phyloP scores from a whole-genome alignment of 2,329 filamentous ascomycete genomes.

The Talaromyces sp. region DNA sequence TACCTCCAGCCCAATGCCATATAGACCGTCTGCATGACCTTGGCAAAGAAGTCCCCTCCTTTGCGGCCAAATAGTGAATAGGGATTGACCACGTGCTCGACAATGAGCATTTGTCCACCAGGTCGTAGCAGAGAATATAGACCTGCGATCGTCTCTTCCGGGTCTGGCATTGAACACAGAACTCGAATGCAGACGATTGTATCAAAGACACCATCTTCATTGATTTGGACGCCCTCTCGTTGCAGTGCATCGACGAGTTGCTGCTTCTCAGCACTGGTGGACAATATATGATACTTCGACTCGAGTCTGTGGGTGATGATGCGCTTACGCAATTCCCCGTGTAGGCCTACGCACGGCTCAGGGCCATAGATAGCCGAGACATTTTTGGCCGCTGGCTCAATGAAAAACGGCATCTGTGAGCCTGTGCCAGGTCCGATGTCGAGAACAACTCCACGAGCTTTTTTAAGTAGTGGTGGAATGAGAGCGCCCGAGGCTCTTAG shows the following conservation, averaged over 20 bases:
- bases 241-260: constrained; percentile 46
- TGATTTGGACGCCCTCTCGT: constrained; percentile 39
- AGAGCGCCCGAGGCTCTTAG: constrained; percentile 35
- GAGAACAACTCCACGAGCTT: constrained; percentile 43
- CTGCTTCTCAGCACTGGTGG: constrained; percentile 47
- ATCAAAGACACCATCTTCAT: constrained; percentile 47
- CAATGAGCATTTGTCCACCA: constrained; percentile 54
- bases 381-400: constrained; percentile 27
- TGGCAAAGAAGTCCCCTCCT: constrained; percentile 45
- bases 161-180: constrained; percentile 53
- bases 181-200: constrained; percentile 55
- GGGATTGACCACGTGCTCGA: constrained; percentile 55
- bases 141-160: constrained; percentile 44
- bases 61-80: constrained; percentile 38
- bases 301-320: constrained; percentile 41
- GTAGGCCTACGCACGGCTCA: constrained; percentile 51
- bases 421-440: constrained; percentile 55
- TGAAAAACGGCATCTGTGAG: constrained; percentile 48
- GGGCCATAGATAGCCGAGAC: constrained; percentile 53
- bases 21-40: constrained; percentile 47
- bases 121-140: constrained; percentile 53
- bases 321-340: constrained; percentile 42
- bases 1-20: constrained; percentile 49
- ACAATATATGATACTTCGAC: constrained; percentile 50
- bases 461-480: constrained; percentile 41